Base-by-base conservation (phyloP, 768 basidiomycete genomes). In the Lactarius evosmus region DNA sequence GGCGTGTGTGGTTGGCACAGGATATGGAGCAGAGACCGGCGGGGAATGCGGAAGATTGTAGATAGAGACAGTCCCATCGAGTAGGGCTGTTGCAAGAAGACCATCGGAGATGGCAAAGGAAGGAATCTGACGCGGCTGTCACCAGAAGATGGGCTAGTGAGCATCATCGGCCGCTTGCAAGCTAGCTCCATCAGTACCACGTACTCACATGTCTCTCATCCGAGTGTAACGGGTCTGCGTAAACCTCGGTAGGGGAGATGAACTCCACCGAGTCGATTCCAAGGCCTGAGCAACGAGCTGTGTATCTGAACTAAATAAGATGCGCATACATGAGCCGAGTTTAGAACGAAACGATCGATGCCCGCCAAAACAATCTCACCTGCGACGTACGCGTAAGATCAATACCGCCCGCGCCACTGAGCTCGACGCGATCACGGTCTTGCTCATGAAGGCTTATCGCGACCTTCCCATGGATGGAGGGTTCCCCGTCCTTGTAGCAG, bases 41-140 rank as follows among this genome's bases (percentile, higher is more conserved):
- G 66, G 50, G 7, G 55, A 22, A 16, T 44, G 62, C 1, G 62
- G 66, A 33, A 54, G 56, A 44, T 30, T 25, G 56, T 67, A 69
- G 33, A 67, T 56, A 0, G 66, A 69, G 16, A 69, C 33, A 11
- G 66, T 61, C 44, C 68, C 68, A 36, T 68, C 68, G n/a, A 63
- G 52, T 19, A 68, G 27, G 40, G 58, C 66, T 19, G 68, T 67
- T 9, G 66, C 63, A 12, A 69, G 60, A 17, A 62, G 41, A 8
- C 36, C 53, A n/a, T 56, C 29, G 41, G 68, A 58, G 25, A 61
- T 38, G 9, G 59, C 60, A 61, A 69, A 69, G 16, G 68, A 51
- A 8, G 66, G 41, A 17, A 69, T 63, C 38, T 69, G 66, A 38
- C 60, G 66, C 17, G 66, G 68, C 68, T 69, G 38, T 27, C 16